phyloP scores from a whole-genome alignment of 2,329 filamentous ascomycete species.

The Sordariomycetes sp. region DNA sequence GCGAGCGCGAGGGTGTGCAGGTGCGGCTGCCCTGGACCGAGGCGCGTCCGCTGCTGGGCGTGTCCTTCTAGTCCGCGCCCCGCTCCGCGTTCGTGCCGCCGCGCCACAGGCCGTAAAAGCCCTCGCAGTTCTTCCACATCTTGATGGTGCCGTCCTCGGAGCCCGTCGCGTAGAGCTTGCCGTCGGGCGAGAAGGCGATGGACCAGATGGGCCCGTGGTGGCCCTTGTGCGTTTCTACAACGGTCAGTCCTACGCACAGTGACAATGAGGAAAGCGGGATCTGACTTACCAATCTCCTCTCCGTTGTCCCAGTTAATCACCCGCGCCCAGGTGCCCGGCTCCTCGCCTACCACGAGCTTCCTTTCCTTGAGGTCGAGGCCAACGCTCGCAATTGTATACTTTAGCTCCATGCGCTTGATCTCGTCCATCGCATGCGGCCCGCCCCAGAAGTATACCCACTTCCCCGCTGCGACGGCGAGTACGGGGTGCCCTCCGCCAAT shows the following conservation, averaged over 20 bases:
- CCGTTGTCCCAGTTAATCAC: slow-evolving; percentile 82
- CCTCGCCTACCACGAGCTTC: slow-evolving; percentile 81
- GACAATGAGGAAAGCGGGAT: background rate
- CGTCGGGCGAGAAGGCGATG: slow-evolving; percentile 85
- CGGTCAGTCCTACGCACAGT: background rate
- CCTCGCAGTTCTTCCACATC: slow-evolving; percentile 63
- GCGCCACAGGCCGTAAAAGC: slow-evolving; percentile 51
- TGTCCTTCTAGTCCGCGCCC: slow-evolving; percentile 8
- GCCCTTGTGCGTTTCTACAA: slow-evolving; percentile 80
- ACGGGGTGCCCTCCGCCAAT: slow-evolving; percentile 58
- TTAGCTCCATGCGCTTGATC: slow-evolving; percentile 68
- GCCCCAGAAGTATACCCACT: slow-evolving; percentile 85
- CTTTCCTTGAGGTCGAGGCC: slow-evolving; percentile 70
- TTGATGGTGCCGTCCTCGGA: slow-evolving; percentile 98
- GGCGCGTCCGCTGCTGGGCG: background rate
- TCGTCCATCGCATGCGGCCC: slow-evolving; percentile 54
- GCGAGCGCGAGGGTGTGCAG: background rate
- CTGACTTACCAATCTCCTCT: slow-evolving; percentile 57
- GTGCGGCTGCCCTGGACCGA: background rate
- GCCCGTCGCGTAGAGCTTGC: slow-evolving; percentile 89
- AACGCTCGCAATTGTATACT: slow-evolving; percentile 82
- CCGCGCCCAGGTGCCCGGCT: slow-evolving; percentile 90
- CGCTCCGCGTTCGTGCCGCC: slow-evolving; percentile 21
- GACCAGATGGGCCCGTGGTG: slow-evolving; percentile 98
- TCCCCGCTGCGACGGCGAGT: slow-evolving; percentile 84